Evolutionary conservation across 1,284 basidiomycete genomes (phyloP).

Genomic region (Testicularia cyperi): DNA sequence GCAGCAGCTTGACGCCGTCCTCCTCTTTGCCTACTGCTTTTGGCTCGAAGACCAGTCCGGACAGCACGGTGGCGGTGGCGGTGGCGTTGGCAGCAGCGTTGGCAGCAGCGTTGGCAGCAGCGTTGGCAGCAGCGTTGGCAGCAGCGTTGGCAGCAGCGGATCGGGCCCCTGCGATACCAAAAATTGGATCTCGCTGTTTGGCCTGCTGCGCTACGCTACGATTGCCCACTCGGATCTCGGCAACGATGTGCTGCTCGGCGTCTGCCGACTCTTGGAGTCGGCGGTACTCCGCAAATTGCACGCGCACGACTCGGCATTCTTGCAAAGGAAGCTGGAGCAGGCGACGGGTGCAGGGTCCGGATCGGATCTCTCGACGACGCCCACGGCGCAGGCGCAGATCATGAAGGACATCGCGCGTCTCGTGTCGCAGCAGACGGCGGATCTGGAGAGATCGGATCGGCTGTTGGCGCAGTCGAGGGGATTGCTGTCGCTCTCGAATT

Average conservation of each 20-base stretch:
- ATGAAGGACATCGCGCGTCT: background rate
- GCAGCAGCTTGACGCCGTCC: constrained; percentile 63
- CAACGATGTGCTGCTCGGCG: constrained; percentile 25
- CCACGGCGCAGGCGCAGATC: background rate
- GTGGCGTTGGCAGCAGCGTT: background rate
- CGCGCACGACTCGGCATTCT: constrained; percentile 21
- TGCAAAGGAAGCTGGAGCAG: constrained; percentile 4
- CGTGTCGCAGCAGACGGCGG: background rate
- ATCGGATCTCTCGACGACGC: background rate
- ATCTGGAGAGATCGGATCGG: constrained; percentile 13
- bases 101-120: background rate
- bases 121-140: background rate
- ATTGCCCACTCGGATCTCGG: constrained; percentile 20
- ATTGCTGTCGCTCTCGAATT: constrained; percentile 1
- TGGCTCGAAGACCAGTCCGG: constrained; percentile 62
- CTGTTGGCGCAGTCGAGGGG: constrained; percentile 2
- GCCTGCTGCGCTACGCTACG: constrained; percentile 31
- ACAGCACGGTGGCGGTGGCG: background rate
- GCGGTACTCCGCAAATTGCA: constrained; percentile 33
- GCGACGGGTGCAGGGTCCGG: too few species aligned
- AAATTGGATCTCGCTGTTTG: constrained; percentile 40
- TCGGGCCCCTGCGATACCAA: constrained; percentile 4
- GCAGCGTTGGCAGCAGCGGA: background rate
- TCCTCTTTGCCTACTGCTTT: constrained; percentile 64
- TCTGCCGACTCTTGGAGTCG: constrained; percentile 38